Base-by-base conservation (phyloP, 495 filamentous ascomycete genomes). In the Aspergillus affinis region DNA sequence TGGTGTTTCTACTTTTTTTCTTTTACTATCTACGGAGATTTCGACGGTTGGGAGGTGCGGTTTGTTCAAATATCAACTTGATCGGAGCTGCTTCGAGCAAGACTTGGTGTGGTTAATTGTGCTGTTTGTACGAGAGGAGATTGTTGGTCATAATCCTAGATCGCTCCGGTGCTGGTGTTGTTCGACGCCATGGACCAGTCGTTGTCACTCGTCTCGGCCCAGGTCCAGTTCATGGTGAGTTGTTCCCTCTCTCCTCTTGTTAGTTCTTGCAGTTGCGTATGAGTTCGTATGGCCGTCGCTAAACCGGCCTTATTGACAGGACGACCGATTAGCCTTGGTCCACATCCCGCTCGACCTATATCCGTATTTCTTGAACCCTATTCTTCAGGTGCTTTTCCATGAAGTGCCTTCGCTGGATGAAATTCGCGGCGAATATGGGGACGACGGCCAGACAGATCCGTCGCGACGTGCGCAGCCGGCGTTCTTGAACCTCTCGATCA, bases 401-500 rank as follows among this genome's bases (percentile, higher is more conserved):
- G 81, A 81, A 59, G 77, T 80, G 23, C 56, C 71, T 29, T 65
- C 75, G 0, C 67, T 75, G 30, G 67, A 77, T 45, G 69, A 72
- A 48, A 32, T 47, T 17, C 60, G 49, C 21, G 60, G 6, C 49
- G 63, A 68, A n/a, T 58, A 76, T 51, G 61, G 69, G 71, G 68
- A 78, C 32, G 54, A 70, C 65, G 70, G 69, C 29, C 70, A 68
- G 41, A 60, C 67, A 8, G 68, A 74, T 48, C 65, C 55, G 12
- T 64, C 71, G 20, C 69, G 68, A 18, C 76, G 81, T 67, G 76
- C 75, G 6, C 71, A 65, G 60, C 88, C 91, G 67, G 87, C 88
- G 45, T 98, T 98, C 72, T 80, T 96, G 61, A 98, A 98, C 71
- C 86, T 98, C 65, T 93, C 90, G 46, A 82, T 98, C 64, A 98